Evolutionary conservation across 169 alveolate species (phyloP).

Genomic region (Plasmodium knowlesi): DNA sequence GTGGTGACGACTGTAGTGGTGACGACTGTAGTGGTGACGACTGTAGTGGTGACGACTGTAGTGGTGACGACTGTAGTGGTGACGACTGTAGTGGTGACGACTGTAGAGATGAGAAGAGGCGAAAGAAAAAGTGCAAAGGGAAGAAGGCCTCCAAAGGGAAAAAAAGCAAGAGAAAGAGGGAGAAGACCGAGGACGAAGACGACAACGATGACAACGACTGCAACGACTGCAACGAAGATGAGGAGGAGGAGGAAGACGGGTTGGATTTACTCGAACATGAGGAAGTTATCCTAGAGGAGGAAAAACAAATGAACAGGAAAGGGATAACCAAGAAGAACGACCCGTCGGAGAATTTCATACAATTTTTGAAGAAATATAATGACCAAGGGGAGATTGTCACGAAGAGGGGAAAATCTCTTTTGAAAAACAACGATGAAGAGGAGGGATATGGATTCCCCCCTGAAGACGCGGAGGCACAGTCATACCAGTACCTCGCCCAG

Average conservation of each 20-base stretch:
- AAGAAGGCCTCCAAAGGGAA: not conserved
- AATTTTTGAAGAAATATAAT: conserved; percentile 21
- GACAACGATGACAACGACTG: not conserved
- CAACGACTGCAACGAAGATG: too few relatives aligned
- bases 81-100: not conserved
- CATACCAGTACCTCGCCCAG: conserved; percentile 12
- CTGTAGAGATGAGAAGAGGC: not conserved
- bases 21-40: too few relatives aligned
- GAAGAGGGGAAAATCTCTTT: not conserved
- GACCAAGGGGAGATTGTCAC: not conserved
- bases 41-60: too few relatives aligned
- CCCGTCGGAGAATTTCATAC: conserved; percentile 13
- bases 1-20: not conserved
- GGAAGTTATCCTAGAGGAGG: not conserved
- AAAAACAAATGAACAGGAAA: not conserved
- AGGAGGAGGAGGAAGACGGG: not conserved
- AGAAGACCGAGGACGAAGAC: not conserved
- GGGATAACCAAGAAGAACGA: not conserved
- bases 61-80: not conserved
- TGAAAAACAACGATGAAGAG: not conserved
- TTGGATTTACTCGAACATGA: not conserved
- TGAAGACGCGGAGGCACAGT: not conserved
- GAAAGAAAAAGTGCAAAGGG: not conserved
- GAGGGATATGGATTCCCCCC: not conserved
- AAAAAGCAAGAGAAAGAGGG: not conserved